Evolutionary conservation across 2,329 filamentous ascomycete genomes (phyloP), one percentile per base, ranked within the genome.

Genomic region (Pseudogymnoascus sp.): DNA sequence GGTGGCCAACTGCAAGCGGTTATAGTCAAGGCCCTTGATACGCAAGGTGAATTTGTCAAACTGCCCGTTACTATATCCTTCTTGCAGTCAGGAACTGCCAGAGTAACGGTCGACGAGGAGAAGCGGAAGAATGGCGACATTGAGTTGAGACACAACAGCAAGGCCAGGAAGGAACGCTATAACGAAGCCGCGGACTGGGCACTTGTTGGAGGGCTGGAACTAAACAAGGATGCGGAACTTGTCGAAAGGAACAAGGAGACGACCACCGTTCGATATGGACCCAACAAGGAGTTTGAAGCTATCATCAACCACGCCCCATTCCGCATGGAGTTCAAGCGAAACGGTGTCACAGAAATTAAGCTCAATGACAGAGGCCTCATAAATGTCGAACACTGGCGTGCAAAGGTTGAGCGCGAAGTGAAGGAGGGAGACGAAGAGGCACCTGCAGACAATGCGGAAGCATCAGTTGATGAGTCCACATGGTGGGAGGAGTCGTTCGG

Each of bases 401-500:
- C 88, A 46, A 96, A 96, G 82, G 77, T 91, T 15, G 93, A 96
- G 62, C 80, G 70, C 56, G 71, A 74, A 61, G 66, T 68, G 59
- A 74, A 76, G 63, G 75, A 77, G 59, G 76, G 73, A 4, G 75
- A 79, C 64, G 74, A 78, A 56, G 77, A 80, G 60, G 73, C 79
- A 60, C 74, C 78, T 26, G 74, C 77, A 11, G 74, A 75, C 60
- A 67, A 68, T 38, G 71, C 77, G 10, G 81, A 80, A 13, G 85
- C 89, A 67, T 33, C 50, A 19, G 50, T 56, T 33, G 90, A 95
- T 68, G 90, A 97, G 73, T 89, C 88, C 76, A 97, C 93, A 3
- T 97, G 92, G 91, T 99, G 95, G 95, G 95, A 99, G 6, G 95
- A 99, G 78, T 85, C 83, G 0, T 99, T 99, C 75, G 93, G 93